Conservation (phyloP, 2,329 filamentous ascomycete genomes). For the Fusarium musae region DNA sequence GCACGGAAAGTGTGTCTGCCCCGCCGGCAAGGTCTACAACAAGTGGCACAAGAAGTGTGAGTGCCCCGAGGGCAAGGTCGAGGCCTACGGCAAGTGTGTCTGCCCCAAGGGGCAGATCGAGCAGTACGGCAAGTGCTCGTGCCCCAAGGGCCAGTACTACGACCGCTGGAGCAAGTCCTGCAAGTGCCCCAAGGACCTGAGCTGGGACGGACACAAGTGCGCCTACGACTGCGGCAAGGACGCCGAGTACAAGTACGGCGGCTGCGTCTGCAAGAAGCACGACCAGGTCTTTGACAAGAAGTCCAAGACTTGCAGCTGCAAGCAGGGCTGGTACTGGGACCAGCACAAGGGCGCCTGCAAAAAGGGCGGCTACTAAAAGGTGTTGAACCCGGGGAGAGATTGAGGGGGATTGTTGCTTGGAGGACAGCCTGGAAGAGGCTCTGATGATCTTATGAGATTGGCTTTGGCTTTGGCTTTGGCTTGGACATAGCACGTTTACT, state of each 20-base stretch:
- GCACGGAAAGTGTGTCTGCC: slow-evolving; percentile 24
- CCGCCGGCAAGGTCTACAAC: slow-evolving; percentile 12
- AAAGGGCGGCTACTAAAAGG: slow-evolving; percentile 28
- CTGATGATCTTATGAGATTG: slow-evolving; percentile 11
- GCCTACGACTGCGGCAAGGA: slow-evolving; percentile 30
- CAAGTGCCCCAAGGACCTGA: slow-evolving; percentile 36
- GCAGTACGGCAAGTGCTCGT: slow-evolving; percentile 22
- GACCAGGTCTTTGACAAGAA: slow-evolving; percentile 30
- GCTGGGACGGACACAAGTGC: slow-evolving; percentile 32
- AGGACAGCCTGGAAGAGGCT: not conserved
- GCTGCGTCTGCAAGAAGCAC: slow-evolving; percentile 37
- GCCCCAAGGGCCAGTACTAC: slow-evolving; percentile 34
- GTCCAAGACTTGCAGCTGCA: slow-evolving; percentile 30
- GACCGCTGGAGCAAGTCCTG: slow-evolving; percentile 30
- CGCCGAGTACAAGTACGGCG: slow-evolving; percentile 33
- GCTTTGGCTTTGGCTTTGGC: not conserved
- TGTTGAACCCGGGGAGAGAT: not conserved
- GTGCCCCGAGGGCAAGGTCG: slow-evolving; percentile 18
- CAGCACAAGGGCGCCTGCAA: slow-evolving; percentile 26
- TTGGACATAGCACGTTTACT: slow-evolving; percentile 15
- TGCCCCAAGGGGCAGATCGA: slow-evolving; percentile 23
- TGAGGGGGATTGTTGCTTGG: not conserved
- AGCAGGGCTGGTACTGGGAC: slow-evolving; percentile 21
- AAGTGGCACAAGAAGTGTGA: slow-evolving; percentile 17
- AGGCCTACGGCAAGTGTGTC: slow-evolving; percentile 18